Evolutionary conservation across 371 early-diverging fungal genomes (phyloP).

Genomic region (Mortierella sp.): DNA sequence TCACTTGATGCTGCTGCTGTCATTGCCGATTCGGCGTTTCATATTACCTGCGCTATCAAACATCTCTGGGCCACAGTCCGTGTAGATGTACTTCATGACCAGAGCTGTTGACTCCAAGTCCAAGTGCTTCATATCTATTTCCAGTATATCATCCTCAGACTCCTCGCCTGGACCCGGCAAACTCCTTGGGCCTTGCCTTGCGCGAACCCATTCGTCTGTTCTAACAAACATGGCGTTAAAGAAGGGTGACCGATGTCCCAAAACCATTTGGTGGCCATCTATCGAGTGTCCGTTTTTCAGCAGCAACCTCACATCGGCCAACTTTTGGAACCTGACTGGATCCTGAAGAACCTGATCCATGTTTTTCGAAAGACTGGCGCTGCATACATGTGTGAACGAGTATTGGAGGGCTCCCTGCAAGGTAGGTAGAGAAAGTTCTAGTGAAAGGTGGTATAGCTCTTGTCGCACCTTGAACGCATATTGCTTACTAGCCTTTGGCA

Average conservation of each 20-base stretch:
- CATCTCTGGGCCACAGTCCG: slow-evolving; percentile 58
- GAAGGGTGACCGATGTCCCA: slow-evolving; percentile 75
- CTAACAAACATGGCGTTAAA: slow-evolving; percentile 70
- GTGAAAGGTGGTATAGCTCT: slow-evolving; percentile 45
- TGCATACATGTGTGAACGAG: slow-evolving; percentile 45
- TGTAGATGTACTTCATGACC: slow-evolving; percentile 68
- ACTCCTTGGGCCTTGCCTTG: slow-evolving; percentile 36
- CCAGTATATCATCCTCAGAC: slow-evolving; percentile 12
- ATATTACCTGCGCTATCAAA: slow-evolving; percentile 57
- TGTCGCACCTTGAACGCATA: slow-evolving; percentile 40
- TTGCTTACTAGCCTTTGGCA: slow-evolving; percentile 23
- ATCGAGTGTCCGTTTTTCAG: slow-evolving; percentile 54
- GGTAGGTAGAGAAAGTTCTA: slow-evolving; percentile 38
- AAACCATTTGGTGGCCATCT: slow-evolving; percentile 66
- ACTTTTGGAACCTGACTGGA: neutral
- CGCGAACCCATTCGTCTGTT: slow-evolving; percentile 65
- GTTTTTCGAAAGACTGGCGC: slow-evolving; percentile 31
- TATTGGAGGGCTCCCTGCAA: slow-evolving; percentile 51
- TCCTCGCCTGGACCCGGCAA: neutral
- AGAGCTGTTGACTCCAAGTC: slow-evolving; percentile 59
- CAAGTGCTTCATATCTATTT: slow-evolving; percentile 66
- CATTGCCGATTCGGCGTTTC: neutral
- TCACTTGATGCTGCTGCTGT: neutral
- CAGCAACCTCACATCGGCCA: slow-evolving; percentile 60
- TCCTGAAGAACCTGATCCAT: slow-evolving; percentile 20